Percentiles rank a stretch among this genome's conserved stretches.
Conservation (phyloP, 345 rosid species). For the Salix suchowensis region DNA sequence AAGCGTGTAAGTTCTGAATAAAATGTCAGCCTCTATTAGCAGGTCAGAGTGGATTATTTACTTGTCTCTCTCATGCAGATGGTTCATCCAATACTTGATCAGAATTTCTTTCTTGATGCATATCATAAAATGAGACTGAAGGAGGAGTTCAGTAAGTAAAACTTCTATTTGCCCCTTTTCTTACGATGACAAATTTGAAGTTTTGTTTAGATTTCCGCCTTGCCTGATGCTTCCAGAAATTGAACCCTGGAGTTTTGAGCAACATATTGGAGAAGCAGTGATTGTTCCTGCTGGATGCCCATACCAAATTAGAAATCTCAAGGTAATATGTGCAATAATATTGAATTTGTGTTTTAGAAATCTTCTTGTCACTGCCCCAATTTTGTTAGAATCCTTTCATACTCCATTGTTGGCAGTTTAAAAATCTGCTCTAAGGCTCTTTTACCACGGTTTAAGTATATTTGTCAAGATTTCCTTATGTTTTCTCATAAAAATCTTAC, state of each 20-base stretch:
- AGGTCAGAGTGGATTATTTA: slow-evolving; percentile 13
- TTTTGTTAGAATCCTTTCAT: not conserved
- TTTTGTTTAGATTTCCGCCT: not conserved
- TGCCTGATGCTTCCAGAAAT: slow-evolving; percentile 36
- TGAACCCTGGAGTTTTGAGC: slow-evolving; percentile 63
- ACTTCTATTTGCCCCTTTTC: not conserved
- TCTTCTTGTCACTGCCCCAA: not conserved
- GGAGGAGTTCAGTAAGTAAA: slow-evolving; percentile 63
- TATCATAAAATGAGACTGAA: slow-evolving; percentile 64
- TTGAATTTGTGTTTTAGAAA: not conserved
- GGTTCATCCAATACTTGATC: slow-evolving; percentile 67
- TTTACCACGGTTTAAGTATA: no score
- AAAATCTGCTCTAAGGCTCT: no score
- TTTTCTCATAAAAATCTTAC: no score
- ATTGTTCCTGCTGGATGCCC: slow-evolving; percentile 73
- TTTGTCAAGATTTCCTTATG: no score
- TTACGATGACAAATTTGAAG: not conserved
- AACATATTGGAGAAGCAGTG: slow-evolving; percentile 60
- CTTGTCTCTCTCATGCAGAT: slow-evolving; percentile 38
- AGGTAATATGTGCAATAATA: slow-evolving; percentile 24
- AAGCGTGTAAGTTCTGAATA: slow-evolving; percentile 48
- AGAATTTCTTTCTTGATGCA: slow-evolving; percentile 49
- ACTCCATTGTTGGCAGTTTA: not conserved
- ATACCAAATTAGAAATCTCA: slow-evolving; percentile 64
- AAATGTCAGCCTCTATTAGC: not conserved